Evolutionary conservation across 257 asterid genomes (phyloP), one percentile per base, ranked within the genome.

Genomic region (Mentha longifolia): DNA sequence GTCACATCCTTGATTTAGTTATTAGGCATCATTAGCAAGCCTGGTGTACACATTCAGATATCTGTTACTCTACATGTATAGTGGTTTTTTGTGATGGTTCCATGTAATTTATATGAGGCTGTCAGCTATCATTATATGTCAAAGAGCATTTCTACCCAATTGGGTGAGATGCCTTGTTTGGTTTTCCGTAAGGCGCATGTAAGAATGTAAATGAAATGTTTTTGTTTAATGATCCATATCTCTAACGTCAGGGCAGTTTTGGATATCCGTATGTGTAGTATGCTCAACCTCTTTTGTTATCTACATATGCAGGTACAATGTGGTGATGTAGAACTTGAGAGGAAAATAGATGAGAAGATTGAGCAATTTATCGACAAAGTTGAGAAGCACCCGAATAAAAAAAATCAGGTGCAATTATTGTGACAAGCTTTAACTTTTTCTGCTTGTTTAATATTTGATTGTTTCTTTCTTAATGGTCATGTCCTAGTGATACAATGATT

Each of bases 331-430:
- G 98, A 89, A 67, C 78, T 92, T 73, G 99, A 88, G 81, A 86
- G 84, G 80, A 89, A 88, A 84, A 84, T 92, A 59, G 96, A 95
- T 47, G 98, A 87, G 77, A 95, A 88, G 82, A 92, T 92, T 76
- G 90, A 84, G 46, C 98, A 86, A 55, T 92, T 92, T 75, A 89
- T 95, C 19, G 97, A 92, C 57, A 87, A 79, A 87, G 99, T 89
- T 78, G 97, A 95, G 80, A 95, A 92, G 84, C 92, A 92, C 81
- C 97, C 97, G 15, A 89, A 88, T 84, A 88, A 85, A 88, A 92
- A 92, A 85, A 90, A 92, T 75, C 98, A 95, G 98, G 99, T 89
- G 73, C 39, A 61, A 64, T 47, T n/a, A 22, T 67, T 57, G 63
- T 63, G 15, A 65, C 72, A 60, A 45, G 52, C 57, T 75, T 11